Percentiles rank a stretch among this genome's conserved stretches.
Conservation (phyloP, 495 filamentous ascomycete genomes). For the Thermothielavioides terrestris region DNA sequence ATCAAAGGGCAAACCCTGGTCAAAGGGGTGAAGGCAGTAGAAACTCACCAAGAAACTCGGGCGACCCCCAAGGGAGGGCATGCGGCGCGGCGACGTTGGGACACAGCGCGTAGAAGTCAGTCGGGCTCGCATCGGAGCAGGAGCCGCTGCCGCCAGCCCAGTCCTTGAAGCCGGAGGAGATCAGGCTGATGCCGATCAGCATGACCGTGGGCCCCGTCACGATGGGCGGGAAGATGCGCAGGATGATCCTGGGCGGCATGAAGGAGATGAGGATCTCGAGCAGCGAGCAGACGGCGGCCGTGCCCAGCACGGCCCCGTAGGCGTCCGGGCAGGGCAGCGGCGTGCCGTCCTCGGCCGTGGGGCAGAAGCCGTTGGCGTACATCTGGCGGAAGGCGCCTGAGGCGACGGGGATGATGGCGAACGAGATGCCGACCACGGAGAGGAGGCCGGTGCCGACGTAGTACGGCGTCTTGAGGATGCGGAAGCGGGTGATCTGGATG, state of each 20-base stretch:
- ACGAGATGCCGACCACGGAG: conserved; percentile 83
- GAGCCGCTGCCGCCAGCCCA: conserved; percentile 72
- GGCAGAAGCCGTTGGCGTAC: conserved; percentile 76
- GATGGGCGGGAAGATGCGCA: conserved; percentile 77
- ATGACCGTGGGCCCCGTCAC: conserved; percentile 82
- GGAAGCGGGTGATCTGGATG: conserved; percentile 80
- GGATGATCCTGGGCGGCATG: conserved; percentile 57
- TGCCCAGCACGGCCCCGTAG: conserved; percentile 80
- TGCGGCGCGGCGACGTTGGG: conserved; percentile 66
- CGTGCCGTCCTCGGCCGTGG: conserved; percentile 51
- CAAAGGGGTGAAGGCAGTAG: too few species aligned
- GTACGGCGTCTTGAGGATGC: conserved; percentile 71
- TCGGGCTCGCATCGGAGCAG: conserved; percentile 49
- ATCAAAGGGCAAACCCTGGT: background rate
- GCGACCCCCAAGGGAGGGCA: conserved; percentile 76
- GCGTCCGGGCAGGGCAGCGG: conserved; percentile 72
- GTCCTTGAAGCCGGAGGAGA: conserved; percentile 67
- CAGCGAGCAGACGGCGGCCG: conserved; percentile 58
- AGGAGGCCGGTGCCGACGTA: conserved; percentile 83
- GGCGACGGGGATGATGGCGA: conserved; percentile 80
- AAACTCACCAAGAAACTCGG: conserved; percentile 64
- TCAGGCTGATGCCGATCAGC: conserved; percentile 58
- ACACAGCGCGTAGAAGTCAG: conserved; percentile 54
- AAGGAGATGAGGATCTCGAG: conserved; percentile 71
- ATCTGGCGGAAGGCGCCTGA: conserved; percentile 71